Conservation (phyloP, 495 filamentous ascomycete genomes). For the Podospora sp. region DNA sequence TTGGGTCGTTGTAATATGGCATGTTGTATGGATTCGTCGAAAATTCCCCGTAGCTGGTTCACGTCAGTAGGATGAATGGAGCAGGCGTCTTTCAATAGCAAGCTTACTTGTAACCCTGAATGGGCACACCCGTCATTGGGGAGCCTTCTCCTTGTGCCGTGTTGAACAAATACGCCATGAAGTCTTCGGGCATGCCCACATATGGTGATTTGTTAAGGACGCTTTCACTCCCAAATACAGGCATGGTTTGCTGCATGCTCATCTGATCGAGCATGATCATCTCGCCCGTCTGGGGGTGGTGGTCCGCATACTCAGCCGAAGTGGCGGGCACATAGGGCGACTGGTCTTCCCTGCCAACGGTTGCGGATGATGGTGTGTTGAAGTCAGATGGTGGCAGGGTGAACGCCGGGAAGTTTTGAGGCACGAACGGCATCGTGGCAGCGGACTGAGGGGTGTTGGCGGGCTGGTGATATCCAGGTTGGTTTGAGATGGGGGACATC, state of each 20-base stretch:
- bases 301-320: conserved; percentile 48
- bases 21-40: conserved; percentile 49
- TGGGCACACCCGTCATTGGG: conserved; percentile 49
- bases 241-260: conserved; percentile 69
- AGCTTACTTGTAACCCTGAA: conserved; percentile 55
- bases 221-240: conserved; percentile 80
- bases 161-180: conserved; percentile 89
- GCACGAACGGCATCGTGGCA: conserved; percentile 47
- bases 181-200: conserved; percentile 84
- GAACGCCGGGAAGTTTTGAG: conserved; percentile 58
- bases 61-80: conserved; percentile 28
- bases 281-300: conserved; percentile 51
- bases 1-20: conserved; percentile 52
- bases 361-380: conserved; percentile 36
- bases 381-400: conserved; percentile 59
- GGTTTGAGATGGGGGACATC: conserved; percentile 51
- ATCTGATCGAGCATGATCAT: conserved; percentile 67
- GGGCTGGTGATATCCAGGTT: conserved; percentile 52
- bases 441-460: conserved; percentile 48
- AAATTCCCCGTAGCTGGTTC: conserved; percentile 52
- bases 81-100: neutral
- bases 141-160: conserved; percentile 50
- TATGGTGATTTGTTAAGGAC: conserved; percentile 81
- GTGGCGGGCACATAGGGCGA: conserved; percentile 44
- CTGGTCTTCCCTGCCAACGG: conserved; percentile 32